Percentiles rank a stretch among this genome's conserved stretches.
phyloP scores from a whole-genome alignment of 2,329 filamentous ascomycete genomes.

The Coccinonectria pachysandricola region DNA sequence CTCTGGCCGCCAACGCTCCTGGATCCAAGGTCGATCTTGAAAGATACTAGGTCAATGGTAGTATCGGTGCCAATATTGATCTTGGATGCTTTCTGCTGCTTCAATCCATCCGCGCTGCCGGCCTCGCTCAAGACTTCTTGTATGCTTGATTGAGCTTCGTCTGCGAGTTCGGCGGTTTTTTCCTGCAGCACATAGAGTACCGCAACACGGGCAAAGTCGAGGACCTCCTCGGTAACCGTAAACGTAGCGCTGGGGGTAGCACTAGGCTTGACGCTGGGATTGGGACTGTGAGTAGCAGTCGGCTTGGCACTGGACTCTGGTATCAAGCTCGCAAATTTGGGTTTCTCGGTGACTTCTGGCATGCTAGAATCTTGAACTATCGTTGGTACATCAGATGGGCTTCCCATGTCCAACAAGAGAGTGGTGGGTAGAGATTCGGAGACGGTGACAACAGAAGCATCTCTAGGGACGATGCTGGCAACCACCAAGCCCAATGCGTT shows the following conservation, averaged over 20 bases:
- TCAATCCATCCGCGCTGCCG: constrained; percentile 15
- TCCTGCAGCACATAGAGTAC: constrained; percentile 54
- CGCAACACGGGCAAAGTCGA: constrained; percentile 54
- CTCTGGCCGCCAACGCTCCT: constrained; percentile 21
- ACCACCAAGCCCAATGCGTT: no score
- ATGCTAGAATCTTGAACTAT: no score
- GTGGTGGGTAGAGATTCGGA: constrained; percentile 11
- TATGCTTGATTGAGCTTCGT: constrained; percentile 41
- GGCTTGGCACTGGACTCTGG: constrained; percentile 4
- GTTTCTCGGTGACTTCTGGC: no score
- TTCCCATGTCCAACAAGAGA: constrained; percentile 13
- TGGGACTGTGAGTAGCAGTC: constrained; percentile 6
- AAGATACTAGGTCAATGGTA: constrained; percentile 40
- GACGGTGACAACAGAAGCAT: constrained; percentile 9
- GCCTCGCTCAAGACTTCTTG: constrained; percentile 43
- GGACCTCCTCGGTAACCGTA: constrained; percentile 40
- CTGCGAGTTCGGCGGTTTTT: constrained; percentile 38
- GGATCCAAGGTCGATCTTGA: constrained; percentile 30
- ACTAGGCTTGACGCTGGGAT: constrained; percentile 5
- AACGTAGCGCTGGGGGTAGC: constrained; percentile 25
- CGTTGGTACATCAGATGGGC: constrained; percentile 8
- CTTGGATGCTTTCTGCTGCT: constrained; percentile 30
- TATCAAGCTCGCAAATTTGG: no score
- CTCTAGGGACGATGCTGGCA: constrained; percentile 5
- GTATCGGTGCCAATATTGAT: constrained; percentile 33